phyloP scores from a whole-genome alignment of 2,329 filamentous ascomycete species.

The Pseudogymnoascus sp. region DNA sequence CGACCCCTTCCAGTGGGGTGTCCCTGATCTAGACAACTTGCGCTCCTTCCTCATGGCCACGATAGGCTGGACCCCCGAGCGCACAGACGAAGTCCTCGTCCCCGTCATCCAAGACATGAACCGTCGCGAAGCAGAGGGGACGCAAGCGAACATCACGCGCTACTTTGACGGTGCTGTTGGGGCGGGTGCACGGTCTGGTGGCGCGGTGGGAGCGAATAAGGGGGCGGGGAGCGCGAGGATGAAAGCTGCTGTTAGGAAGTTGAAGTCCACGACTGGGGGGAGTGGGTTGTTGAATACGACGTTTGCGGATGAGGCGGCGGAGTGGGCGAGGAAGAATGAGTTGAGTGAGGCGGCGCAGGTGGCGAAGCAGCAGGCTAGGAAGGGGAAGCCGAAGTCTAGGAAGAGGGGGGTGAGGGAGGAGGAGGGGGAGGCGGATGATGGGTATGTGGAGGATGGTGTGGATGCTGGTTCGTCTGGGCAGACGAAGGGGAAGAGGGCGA shows the following conservation, averaged over 20 bases:
- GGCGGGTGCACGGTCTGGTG: slow-evolving; percentile 58
- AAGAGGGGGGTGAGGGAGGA: slow-evolving; percentile 10
- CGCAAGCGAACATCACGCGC: slow-evolving; percentile 90
- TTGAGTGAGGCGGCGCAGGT: slow-evolving; percentile 23
- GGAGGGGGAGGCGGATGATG: slow-evolving; percentile 3
- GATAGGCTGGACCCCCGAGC: slow-evolving; percentile 84
- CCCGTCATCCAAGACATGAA: slow-evolving; percentile 97
- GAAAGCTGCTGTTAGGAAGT: slow-evolving; percentile 62
- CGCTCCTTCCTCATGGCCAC: slow-evolving; percentile 80
- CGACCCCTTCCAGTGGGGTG: slow-evolving; percentile 86
- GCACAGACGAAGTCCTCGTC: slow-evolving; percentile 90
- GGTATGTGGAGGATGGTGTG: slow-evolving; percentile 1
- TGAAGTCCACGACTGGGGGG: slow-evolving; percentile 44
- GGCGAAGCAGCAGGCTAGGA: slow-evolving; percentile 8
- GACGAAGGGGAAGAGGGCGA: neutral
- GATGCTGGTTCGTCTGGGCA: neutral
- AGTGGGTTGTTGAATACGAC: slow-evolving; percentile 14
- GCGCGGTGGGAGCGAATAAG: slow-evolving; percentile 54
- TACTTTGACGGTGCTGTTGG: slow-evolving; percentile 76
- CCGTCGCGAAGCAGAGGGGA: slow-evolving; percentile 75
- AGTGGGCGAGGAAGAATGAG: slow-evolving; percentile 27
- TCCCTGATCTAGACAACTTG: slow-evolving; percentile 82
- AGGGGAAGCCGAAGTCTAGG: slow-evolving; percentile 15
- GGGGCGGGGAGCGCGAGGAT: slow-evolving; percentile 62
- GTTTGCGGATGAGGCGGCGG: slow-evolving; percentile 25